Conservation (phyloP, 2,329 filamentous ascomycete species). For the Samsoniella hepiali region DNA sequence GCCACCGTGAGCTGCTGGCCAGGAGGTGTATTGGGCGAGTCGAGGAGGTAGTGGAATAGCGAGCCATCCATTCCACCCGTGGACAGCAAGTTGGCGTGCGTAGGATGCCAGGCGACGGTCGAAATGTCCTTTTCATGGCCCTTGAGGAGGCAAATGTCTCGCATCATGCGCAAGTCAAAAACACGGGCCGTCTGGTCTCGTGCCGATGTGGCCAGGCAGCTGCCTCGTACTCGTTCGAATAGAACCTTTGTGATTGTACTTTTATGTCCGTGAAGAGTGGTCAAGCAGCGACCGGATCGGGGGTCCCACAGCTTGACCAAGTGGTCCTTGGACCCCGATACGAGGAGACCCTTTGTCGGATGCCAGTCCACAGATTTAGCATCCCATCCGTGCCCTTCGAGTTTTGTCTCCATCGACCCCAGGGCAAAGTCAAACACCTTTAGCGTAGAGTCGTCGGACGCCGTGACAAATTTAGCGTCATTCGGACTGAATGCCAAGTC, state of each 20-base stretch:
- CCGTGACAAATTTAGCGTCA: conserved; percentile 93
- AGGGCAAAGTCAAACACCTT: conserved; percentile 96
- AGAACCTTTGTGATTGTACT: conserved; percentile 92
- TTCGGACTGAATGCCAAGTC: conserved; percentile 92
- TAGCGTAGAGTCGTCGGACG: conserved; percentile 86
- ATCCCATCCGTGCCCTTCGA: conserved; percentile 97
- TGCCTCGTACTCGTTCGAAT: conserved; percentile 82
- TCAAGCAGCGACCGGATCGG: conserved; percentile 83
- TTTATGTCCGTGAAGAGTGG: conserved; percentile 93
- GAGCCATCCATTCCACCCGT: conserved; percentile 89
- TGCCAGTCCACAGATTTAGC: conserved; percentile 98
- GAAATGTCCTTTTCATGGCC: conserved; percentile 97
- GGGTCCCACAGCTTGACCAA: conserved; percentile 98
- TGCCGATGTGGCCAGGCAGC: conserved; percentile 86
- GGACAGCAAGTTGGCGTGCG: conserved; percentile 83
- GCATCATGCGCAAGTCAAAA: conserved; percentile 97
- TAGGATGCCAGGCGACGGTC: conserved; percentile 87
- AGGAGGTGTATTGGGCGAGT: conserved; percentile 83
- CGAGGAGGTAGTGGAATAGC: conserved; percentile 89
- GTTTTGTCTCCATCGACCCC: conserved; percentile 74
- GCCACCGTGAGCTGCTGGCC: conserved; percentile 70
- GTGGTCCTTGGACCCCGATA: conserved; percentile 96
- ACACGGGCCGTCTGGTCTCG: conserved; percentile 89
- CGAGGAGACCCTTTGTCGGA: conserved; percentile 86
- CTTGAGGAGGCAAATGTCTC: conserved; percentile 87